Evolutionary conservation across 2,329 filamentous ascomycete species (phyloP), one percentile per base, ranked within the genome.

Genomic region (Arthrobotrys megalospora): DNA sequence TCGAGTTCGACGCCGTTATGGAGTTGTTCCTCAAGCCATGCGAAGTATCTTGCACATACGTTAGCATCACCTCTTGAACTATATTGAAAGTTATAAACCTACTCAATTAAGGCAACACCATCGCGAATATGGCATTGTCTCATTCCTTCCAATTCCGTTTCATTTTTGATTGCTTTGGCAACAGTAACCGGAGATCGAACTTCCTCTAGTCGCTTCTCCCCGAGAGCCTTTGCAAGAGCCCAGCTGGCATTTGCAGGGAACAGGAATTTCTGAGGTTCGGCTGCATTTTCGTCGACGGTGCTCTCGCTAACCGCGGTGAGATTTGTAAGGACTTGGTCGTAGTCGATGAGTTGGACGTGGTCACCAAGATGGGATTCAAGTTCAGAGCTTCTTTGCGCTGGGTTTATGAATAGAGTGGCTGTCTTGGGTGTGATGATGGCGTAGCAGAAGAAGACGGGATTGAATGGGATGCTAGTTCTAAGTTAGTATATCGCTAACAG

Each of bases 381-480:
- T 60, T 92, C 89, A 2, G 88, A 85, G 38, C 88, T 90, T 32
- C 98, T 85, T 84, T 97, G 97, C 12, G 89, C 88, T 11, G 91
- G 88, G 82, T 98, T 92, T 75, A 98, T 87, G 82, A 97, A 99
- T 4, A 99, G 88, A 0, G 91, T 94, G 24, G 91, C 93, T 1
- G 89, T 87, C 10, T 88, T 90, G 1, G 91, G 90, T 1, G 96
- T 98, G 80, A 99, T 87, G 48, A 96, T 89, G 52, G 95, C 95
- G 82, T 98, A 99, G 14, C 95, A 96, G 85, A 98, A 98, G 87
- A 99, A 98, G 62, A 99, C 96, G 0, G 96, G 96, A 83, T 99
- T 99, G 86, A 96, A 99, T 0, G 94, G 93, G 80, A 99, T 98
- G 83, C 88, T 89, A 81, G 45, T 28, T 12, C 32, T 11, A 16